A percentile compares a stretch with the other conserved stretches of the same genome.
Evolutionary conservation across 2,329 filamentous ascomycete species (phyloP).

Genomic region (Microdochium trichocladiopsis): DNA sequence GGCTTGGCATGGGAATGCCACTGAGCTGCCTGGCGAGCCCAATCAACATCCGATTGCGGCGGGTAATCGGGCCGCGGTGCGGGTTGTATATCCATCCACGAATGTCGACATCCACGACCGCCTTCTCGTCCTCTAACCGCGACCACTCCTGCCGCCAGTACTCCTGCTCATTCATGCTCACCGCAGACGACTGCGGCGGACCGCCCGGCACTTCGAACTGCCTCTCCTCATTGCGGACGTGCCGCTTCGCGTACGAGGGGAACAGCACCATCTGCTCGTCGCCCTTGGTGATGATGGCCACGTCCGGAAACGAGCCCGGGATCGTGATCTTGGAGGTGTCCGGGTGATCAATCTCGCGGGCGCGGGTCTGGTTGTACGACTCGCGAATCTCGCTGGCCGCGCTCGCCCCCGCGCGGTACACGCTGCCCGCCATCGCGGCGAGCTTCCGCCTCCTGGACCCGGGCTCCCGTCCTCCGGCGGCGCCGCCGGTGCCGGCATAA

Average conservation of each 20-base stretch:
- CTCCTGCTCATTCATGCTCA: constrained; percentile 52
- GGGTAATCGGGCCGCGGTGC: constrained; percentile 74
- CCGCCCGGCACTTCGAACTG: constrained; percentile 24
- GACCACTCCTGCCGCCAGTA: constrained; percentile 79
- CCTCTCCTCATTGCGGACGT: constrained; percentile 41
- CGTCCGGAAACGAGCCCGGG: constrained; percentile 76
- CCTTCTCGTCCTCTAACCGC: constrained; percentile 70
- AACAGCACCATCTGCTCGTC: constrained; percentile 93
- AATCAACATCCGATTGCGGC: constrained; percentile 80
- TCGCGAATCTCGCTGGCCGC: constrained; percentile 53
- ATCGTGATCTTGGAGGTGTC: constrained; percentile 40
- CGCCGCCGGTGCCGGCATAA: constrained; percentile 19
- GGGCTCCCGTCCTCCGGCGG: constrained; percentile 41
- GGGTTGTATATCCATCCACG: constrained; percentile 92
- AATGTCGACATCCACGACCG: constrained; percentile 89
- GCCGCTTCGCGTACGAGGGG: constrained; percentile 80
- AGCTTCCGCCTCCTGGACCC: constrained; percentile 74
- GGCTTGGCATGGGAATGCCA: constrained; percentile 67
- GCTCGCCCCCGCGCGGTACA: constrained; percentile 49
- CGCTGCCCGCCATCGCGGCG: constrained; percentile 52
- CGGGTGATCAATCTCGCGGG: constrained; percentile 23
- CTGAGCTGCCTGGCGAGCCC: constrained; percentile 82
- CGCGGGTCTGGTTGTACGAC: constrained; percentile 48
- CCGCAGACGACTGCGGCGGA: constrained; percentile 29
- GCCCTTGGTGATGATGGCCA: constrained; percentile 70